These are phyloP conservation scores for Fusarium concolor DNA, from an alignment of 2,329 filamentous ascomycete genomes.

Conservation along the genomic window DNA sequence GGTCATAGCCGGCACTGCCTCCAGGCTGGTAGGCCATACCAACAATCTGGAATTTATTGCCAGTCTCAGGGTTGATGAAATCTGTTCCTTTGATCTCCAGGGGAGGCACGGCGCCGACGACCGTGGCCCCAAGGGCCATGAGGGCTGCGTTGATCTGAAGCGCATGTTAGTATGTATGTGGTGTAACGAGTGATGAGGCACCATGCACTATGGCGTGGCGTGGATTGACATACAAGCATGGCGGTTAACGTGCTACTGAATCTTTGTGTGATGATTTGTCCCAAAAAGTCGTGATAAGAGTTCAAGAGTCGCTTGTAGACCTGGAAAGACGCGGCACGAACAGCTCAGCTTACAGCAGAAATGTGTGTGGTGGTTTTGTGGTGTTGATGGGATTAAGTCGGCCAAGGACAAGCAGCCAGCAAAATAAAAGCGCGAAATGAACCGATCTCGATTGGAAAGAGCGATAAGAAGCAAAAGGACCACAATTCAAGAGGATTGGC, in stretches of 20 bases:
- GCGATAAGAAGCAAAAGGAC: constrained; percentile 38
- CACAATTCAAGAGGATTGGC: constrained; percentile 19
- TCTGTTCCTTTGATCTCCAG: constrained; percentile 67
- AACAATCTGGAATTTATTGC: constrained; percentile 72
- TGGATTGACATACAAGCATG: constrained; percentile 45
- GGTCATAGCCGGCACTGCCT: constrained; percentile 71
- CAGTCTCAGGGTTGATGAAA: constrained; percentile 69
- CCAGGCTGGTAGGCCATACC: constrained; percentile 78
- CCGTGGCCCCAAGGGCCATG: constrained; percentile 64
- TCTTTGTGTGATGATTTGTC: constrained; percentile 10
- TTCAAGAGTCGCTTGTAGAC: constrained; percentile 1
- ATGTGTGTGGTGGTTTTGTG: constrained; percentile 11
- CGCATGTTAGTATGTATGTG: constrained; percentile 34
- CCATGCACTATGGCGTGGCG: background rate
- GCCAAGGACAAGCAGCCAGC: constrained; percentile 1
- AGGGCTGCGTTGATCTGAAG: constrained; percentile 57
- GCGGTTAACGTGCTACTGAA: constrained; percentile 19
- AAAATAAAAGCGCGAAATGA: constrained; percentile 20
- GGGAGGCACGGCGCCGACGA: constrained; percentile 67
- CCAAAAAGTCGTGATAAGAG: constrained; percentile 22
- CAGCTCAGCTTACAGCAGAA: constrained; percentile 11
- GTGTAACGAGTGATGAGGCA: background rate
- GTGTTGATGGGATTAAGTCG: constrained; percentile 5
- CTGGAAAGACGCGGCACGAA: constrained; percentile 3
- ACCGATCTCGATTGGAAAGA: constrained; percentile 34